Evolutionary conservation across 1,284 basidiomycete species (phyloP).

Genomic region (Ceratobasidium sp.): DNA sequence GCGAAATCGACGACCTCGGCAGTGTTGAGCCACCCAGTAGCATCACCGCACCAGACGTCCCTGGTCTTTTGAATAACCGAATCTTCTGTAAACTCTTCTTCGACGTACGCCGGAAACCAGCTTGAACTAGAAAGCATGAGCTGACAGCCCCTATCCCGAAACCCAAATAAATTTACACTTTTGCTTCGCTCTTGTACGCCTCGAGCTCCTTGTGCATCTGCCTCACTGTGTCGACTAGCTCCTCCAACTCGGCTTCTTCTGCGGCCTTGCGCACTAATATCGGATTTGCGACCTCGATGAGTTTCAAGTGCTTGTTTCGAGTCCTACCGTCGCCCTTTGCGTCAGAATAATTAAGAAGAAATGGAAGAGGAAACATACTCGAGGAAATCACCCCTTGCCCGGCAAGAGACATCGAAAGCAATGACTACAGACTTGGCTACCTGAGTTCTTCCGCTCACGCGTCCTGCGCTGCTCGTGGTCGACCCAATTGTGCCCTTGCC

Average conservation of each 20-base stretch:
- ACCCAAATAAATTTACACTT: not conserved
- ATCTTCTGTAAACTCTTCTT: not conserved
- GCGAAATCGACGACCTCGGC: slow-evolving; percentile 1
- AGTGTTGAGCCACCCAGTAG: not conserved
- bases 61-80: not conserved
- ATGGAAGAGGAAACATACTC: not conserved
- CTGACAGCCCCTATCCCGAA: not conserved
- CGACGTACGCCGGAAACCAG: not conserved
- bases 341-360: not conserved
- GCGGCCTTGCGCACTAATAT: not conserved
- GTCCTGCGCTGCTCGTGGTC: not conserved
- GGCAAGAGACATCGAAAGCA: not conserved
- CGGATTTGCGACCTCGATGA: not conserved
- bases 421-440: not conserved
- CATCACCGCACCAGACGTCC: no score
- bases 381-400: not conserved
- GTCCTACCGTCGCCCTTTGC: not conserved
- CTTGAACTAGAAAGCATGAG: not conserved
- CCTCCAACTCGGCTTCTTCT: slow-evolving; percentile 10
- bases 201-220: not conserved
- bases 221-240: not conserved
- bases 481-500: not conserved
- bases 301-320: not conserved
- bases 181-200: not conserved
- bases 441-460: not conserved